Base-by-base conservation (phyloP, 225 moss, liverwort and hornwort species). In the Takakia lepidozioides region DNA sequence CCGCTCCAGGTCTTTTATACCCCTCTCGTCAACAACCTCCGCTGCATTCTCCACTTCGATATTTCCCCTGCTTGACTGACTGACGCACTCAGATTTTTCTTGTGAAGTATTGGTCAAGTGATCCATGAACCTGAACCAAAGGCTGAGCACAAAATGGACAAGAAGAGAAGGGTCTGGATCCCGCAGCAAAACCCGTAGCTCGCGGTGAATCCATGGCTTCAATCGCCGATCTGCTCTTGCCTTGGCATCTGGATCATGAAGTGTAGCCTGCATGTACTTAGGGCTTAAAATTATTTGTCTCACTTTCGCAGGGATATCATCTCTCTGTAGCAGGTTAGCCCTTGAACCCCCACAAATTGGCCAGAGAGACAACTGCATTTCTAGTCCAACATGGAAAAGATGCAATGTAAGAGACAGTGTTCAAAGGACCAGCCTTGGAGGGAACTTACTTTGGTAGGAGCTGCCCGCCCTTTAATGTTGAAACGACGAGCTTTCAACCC, bases 161-260 rank as follows among this genome's bases (percentile, higher is more conserved):
- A 78, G 52, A 45, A 78, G 53, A 25, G 29, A 29, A 47, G 56
- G 60, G 51, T 73, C 68, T 29, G 73, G 52, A 9, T 63, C 53
- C 3, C 53, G 69, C 32, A 70, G 46, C 52, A 78, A 58, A 38
- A 69, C 78, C 59, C 60, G 66, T 60, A 78, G 37, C 56, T 78
- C 73, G 50, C 73, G 78, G 49, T 49, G 46, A 40, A 78, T 26
- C 78, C 78, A 78, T 14, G 73, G 69, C 53, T 63, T 66, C 62
- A 78, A 56, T 48, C 73, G 65, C 43, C 66, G 62, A 62, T 78
- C 66, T 36, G 59, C 66, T 59, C 69, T 62, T 52, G 58, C 49
- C 41, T 51, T 67, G 22, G 54, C 62, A 56, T 66, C 78, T 66
- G 66, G 73, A 54, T 28, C 25, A 55, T 49, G 40, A 17, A 25